Evolutionary conservation across 345 rosid species (phyloP).

Genomic region (Clarkia xantiana): DNA sequence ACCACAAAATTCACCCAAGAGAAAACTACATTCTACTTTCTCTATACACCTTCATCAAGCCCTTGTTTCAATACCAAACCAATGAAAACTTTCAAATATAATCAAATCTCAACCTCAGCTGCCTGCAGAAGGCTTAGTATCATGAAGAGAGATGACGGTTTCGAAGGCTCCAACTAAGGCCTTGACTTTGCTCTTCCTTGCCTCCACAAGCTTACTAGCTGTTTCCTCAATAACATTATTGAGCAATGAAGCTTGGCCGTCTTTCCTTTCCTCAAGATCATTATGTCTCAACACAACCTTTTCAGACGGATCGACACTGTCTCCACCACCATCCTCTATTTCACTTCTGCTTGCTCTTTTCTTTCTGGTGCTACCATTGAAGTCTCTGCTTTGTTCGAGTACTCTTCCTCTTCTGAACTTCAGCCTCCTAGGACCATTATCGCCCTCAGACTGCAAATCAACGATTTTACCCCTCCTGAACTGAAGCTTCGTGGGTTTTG

Average conservation of each 20-base stretch:
- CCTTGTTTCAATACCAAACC: no score
- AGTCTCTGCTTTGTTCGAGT: constrained; percentile 19
- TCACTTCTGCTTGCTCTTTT: constrained; percentile 28
- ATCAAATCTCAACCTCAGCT: neutral
- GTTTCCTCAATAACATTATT: constrained; percentile 91
- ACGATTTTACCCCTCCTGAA: constrained; percentile 55
- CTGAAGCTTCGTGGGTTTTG: constrained; percentile 27
- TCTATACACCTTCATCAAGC: no score
- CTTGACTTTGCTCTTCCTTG: constrained; percentile 82
- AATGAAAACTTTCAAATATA: no score
- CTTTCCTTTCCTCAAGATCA: constrained; percentile 46
- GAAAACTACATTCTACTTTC: no score
- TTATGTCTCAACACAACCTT: constrained; percentile 62
- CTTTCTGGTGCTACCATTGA: constrained; percentile 18
- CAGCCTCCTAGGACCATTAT: constrained; percentile 42
- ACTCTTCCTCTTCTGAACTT: constrained; percentile 51
- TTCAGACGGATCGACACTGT: constrained; percentile 17
- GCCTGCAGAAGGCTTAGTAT: constrained; percentile 25
- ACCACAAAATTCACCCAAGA: no score
- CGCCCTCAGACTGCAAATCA: constrained; percentile 31
- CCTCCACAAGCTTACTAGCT: constrained; percentile 70
- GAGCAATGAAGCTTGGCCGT: constrained; percentile 31
- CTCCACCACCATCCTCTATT: constrained; percentile 7
- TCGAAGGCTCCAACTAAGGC: constrained; percentile 97
- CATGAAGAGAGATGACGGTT: constrained; percentile 84